phyloP scores from a whole-genome alignment of 2,329 filamentous ascomycete genomes.

The Cladorrhinum sp. region DNA sequence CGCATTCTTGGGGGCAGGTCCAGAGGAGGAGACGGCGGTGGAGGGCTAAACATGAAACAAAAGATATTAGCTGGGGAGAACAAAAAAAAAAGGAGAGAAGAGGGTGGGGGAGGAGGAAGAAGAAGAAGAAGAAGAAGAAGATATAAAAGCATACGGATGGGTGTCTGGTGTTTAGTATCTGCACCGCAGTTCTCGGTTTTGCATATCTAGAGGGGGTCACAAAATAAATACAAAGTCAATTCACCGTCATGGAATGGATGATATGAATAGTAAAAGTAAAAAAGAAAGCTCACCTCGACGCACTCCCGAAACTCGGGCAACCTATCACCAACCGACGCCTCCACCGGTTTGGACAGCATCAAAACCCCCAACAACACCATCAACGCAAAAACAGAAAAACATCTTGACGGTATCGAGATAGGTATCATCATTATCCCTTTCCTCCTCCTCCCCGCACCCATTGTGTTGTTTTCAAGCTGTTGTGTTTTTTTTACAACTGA shows the following conservation, averaged over 20 bases:
- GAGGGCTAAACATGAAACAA: slow-evolving; percentile 56
- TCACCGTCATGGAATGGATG: background rate
- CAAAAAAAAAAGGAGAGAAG: background rate
- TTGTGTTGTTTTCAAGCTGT: background rate
- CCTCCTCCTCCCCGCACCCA: background rate
- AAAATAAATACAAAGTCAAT: background rate
- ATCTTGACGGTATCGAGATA: background rate
- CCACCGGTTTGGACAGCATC: slow-evolving; percentile 39
- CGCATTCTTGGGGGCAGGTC: slow-evolving; percentile 91
- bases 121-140: slow-evolving; percentile 23
- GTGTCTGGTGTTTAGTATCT: slow-evolving; percentile 50
- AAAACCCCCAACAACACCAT: slow-evolving; percentile 9
- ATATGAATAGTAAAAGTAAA: no score
- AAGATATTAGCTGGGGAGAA: slow-evolving; percentile 11
- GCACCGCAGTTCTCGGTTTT: slow-evolving; percentile 72
- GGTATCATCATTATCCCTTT: no score
- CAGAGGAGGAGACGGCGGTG: slow-evolving; percentile 85
- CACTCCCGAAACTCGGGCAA: slow-evolving; percentile 86
- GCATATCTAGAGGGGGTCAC: slow-evolving; percentile 72
- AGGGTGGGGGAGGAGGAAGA: slow-evolving; percentile 8
- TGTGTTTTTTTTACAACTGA: no score
- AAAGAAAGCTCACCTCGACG: slow-evolving; percentile 72
- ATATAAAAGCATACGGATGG: slow-evolving; percentile 78
- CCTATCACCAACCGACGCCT: slow-evolving; percentile 78
- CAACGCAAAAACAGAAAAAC: slow-evolving; percentile 34